phyloP scores from a whole-genome alignment of 1,284 basidiomycete species.

The Schizophyllum commune region DNA sequence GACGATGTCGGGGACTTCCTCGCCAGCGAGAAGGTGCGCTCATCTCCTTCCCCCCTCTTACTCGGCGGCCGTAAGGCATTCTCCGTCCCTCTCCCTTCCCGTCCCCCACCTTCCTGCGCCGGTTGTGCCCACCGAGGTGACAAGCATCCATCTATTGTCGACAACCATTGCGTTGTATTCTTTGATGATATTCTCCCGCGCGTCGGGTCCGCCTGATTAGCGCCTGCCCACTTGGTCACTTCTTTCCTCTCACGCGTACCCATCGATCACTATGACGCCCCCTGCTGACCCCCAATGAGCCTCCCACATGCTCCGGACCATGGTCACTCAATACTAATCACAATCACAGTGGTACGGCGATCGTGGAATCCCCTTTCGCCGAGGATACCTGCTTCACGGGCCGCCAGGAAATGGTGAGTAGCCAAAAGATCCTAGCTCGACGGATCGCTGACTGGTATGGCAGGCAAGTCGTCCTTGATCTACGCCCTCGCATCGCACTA shows the following conservation, averaged over 20 bases:
- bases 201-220: neutral
- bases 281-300: neutral
- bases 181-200: neutral
- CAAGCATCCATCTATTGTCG: neutral
- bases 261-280: neutral
- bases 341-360: constrained; percentile 53
- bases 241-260: neutral
- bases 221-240: neutral
- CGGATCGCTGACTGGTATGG: constrained; percentile 15
- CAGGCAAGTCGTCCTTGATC: constrained; percentile 76
- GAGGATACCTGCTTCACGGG: constrained; percentile 79
- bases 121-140: neutral
- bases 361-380: constrained; percentile 73
- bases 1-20: constrained; percentile 76
- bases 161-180: too few species aligned
- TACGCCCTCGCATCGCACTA: constrained; percentile 71
- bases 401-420: constrained; percentile 35
- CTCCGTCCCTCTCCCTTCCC: neutral
- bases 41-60: neutral
- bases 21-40: constrained; percentile 61
- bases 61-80: neutral
- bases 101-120: neutral
- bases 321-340: neutral
- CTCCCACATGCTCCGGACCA: neutral
- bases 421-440: too few species aligned